Base-by-base conservation (phyloP, 257 asterid genomes). In the Forsythia viridissima region DNA sequence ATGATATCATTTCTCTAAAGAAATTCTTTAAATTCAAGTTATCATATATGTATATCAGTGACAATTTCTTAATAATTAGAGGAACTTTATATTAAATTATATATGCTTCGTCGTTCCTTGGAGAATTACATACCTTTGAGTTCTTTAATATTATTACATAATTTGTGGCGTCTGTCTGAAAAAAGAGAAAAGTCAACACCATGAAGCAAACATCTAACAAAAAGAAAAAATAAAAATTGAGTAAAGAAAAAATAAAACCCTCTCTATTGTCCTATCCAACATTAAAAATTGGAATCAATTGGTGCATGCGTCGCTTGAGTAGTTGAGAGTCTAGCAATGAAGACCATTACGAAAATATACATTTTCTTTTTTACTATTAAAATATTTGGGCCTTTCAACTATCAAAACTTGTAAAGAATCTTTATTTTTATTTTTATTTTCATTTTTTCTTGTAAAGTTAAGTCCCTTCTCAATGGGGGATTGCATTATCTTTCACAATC, bases 251-350 rank as follows among this genome's bases (percentile, higher is more conserved):
- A 40, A 5, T 55, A 55, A 55, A 55, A 18, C 65, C 30, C 20
- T 18, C 30, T 57, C 2, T 16, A 6, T 59, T 20, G 67, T 6
- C 67, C 15, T n/a, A 20, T 59, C 34, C 12, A 59, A 6, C 24
- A 59, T 69, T 36, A 36, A 69, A 77, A 46, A 77, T 66, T 76
- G 34, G 34, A 66, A 40, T 77, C 18, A 77, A 77, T 55, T 21
- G 52, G 46, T 48, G 76, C 70, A 70, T 77, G 81, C 71, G 57
- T 48, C 34, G 8, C 11, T 38, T 70, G 57, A 77, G 70, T 77
- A 70, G 81, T 77, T 77, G 80, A 37, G 59, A 51, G 70, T 70
- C 69, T 37, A 66, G 51, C 68, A 13, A 18, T 18, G 71, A 12
- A 66, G 37, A 76, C 68, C 52, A 37, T 66, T 44, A 36, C 36